phyloP scores from a whole-genome alignment of 1,139 yeast genomes.

The Taphrina communis region DNA sequence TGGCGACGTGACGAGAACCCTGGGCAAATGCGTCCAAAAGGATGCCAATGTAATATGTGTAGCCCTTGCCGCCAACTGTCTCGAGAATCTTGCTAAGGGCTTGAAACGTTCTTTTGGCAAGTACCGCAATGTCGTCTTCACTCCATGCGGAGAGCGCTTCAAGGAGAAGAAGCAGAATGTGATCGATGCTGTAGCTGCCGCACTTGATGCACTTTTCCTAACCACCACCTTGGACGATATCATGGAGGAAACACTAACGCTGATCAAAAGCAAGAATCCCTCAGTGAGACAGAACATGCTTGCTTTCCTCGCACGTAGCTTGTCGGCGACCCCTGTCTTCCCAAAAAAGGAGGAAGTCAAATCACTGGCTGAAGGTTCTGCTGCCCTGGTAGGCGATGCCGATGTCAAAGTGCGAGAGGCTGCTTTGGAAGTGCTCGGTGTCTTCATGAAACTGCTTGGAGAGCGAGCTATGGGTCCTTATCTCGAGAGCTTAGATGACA shows the following conservation, averaged over 20 bases:
- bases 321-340: constrained; percentile 58
- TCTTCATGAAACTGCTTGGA: constrained; percentile 80
- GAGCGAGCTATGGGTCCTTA: constrained; percentile 67
- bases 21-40: constrained; percentile 71
- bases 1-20: constrained; percentile 61
- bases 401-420: constrained; percentile 84
- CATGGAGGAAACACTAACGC: constrained; percentile 62
- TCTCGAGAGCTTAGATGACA: constrained; percentile 74
- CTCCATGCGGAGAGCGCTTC: constrained; percentile 76
- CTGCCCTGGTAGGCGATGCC: constrained; percentile 74
- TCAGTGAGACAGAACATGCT: constrained; percentile 76
- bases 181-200: constrained; percentile 67
- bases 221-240: constrained; percentile 61
- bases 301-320: constrained; percentile 67
- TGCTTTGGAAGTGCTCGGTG: constrained; percentile 80
- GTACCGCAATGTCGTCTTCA: constrained; percentile 63
- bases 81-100: constrained; percentile 70
- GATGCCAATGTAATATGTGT: constrained; percentile 94
- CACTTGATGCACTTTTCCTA: constrained; percentile 69
- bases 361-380: constrained; percentile 61
- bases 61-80: constrained; percentile 74
- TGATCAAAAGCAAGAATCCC: constrained; percentile 80
- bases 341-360: constrained; percentile 66
- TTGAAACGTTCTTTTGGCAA: constrained; percentile 62
- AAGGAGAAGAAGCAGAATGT: constrained; percentile 87